Percentiles rank a stretch among this genome's conserved stretches.
phyloP scores from a whole-genome alignment of 306 rosid genomes.

The Astragalus membranaceus region DNA sequence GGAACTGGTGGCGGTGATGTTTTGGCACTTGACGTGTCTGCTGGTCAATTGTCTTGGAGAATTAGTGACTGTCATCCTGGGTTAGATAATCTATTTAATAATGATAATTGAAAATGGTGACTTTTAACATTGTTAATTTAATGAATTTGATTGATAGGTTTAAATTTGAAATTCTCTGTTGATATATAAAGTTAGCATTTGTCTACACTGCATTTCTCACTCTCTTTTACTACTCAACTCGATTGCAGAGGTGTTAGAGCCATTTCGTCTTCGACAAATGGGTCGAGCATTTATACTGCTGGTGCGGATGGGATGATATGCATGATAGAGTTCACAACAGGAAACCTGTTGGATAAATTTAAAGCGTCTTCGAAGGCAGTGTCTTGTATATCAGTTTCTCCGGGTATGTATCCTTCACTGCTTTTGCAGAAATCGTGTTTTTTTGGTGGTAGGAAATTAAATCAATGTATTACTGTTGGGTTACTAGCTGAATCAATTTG shows the following conservation, averaged over 20 bases:
- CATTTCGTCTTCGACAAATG: slow-evolving; percentile 56
- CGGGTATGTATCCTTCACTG: slow-evolving; percentile 40
- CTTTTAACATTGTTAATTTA: not conserved
- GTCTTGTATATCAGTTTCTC: slow-evolving; percentile 68
- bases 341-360: slow-evolving; percentile 71
- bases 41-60: slow-evolving; percentile 80
- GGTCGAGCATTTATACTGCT: slow-evolving; percentile 52
- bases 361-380: slow-evolving; percentile 80
- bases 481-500: not conserved
- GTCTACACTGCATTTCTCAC: not conserved
- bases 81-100: slow-evolving; percentile 28
- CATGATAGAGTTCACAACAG: slow-evolving; percentile 54
- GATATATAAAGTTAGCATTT: not conserved
- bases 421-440: slow-evolving; percentile 1
- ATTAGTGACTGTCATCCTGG: slow-evolving; percentile 86
- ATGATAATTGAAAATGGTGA: not conserved
- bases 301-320: slow-evolving; percentile 90
- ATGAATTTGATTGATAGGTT: not conserved
- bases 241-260: slow-evolving; percentile 74
- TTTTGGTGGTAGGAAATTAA: not conserved
- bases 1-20: slow-evolving; percentile 95
- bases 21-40: slow-evolving; percentile 71
- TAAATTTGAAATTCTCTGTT: slow-evolving; percentile 10
- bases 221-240: slow-evolving; percentile 7
- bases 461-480: slow-evolving; percentile 3